These are phyloP conservation scores for Colletotrichum gigasporum DNA, from an alignment of 2,329 filamentous ascomycete genomes.

Conservation along the genomic window DNA sequence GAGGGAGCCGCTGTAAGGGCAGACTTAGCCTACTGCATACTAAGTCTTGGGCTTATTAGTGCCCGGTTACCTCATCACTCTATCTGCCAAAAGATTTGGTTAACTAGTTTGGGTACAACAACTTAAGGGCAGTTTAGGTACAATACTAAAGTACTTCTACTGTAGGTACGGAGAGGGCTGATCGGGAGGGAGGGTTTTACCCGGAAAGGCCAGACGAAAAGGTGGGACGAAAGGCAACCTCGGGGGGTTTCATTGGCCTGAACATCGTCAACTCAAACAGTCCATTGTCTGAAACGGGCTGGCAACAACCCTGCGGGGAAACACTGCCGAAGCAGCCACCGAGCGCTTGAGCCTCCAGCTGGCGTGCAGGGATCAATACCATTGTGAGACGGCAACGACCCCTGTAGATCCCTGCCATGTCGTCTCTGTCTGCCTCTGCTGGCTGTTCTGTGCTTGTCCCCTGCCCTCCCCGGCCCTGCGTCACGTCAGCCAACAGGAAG, in stretches of 20 bases:
- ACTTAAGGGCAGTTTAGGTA: no score
- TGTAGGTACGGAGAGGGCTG: not conserved
- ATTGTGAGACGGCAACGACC: constrained; percentile 26
- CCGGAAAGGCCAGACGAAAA: constrained; percentile 2
- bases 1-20: no score
- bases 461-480: constrained; percentile 18
- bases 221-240: constrained; percentile 19
- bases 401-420: constrained; percentile 20
- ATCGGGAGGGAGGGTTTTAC: not conserved
- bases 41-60: no score
- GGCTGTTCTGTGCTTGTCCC: not conserved
- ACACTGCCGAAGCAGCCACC: constrained; percentile 2
- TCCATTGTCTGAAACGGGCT: constrained; percentile 23
- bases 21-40: no score
- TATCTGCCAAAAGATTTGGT: no score
- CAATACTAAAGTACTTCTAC: no score
- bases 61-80: no score
- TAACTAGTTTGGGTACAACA: no score
- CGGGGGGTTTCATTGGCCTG: constrained; percentile 28
- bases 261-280: constrained; percentile 23
- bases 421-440: not conserved
- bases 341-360: constrained; percentile 29
- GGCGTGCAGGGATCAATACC: constrained; percentile 30
- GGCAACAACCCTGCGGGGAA: constrained; percentile 19
- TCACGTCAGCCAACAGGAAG: constrained; percentile 26